Evolutionary conservation across 108 stramenopile genomes (phyloP), one percentile per base, ranked within the genome.

Genomic region (Nitzschia inconspicua): DNA sequence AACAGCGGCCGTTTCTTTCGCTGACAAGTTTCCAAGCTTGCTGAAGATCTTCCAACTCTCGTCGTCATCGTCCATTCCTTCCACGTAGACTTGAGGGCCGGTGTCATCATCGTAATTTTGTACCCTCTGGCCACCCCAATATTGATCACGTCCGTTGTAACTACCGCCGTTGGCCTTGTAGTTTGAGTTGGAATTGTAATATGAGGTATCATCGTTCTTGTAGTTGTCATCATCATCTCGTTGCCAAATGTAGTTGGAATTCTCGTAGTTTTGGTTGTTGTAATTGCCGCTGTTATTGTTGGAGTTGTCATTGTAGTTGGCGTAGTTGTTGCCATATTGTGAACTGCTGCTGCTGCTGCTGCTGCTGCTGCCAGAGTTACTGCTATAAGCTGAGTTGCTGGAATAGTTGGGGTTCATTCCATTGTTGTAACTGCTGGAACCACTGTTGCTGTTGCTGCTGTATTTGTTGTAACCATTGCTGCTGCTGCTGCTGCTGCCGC

Each of bases 91-190:
- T 28, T 16, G 35, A 11, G 57, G 57, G 34, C 43, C 40, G 19
- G 41, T 28, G 26, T 58, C 40, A 41, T 58, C 57, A 24, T 3
- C 18, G 42, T 58, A 26, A 23, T 5, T 9, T 19, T 58, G 40
- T 5, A 44, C 41, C 29, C 29, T 22, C n/a, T 44, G 43, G 18
- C 57, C 43, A 26, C 42, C 43, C 42, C 40, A 42, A 0, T 2
- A n/a, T 44, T 42, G 57, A 18, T 43, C 42, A 8, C 42, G 27
- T 18, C 43, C 55, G 14, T 58, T 58, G 42, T 44, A 44, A 24
- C 5, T 31, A 27, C 29, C 22, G n/a, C 29, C 50, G 23, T 58
- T 43, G 57, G 42, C 57, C 18, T 44, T 20, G 25, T 37, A 40
- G 26, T 32, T 25, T 3, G 9, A 20, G 22, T 56, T 51, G 20